Evolutionary conservation across 345 rosid genomes (phyloP).

Genomic region (Pistacia atlantica): DNA sequence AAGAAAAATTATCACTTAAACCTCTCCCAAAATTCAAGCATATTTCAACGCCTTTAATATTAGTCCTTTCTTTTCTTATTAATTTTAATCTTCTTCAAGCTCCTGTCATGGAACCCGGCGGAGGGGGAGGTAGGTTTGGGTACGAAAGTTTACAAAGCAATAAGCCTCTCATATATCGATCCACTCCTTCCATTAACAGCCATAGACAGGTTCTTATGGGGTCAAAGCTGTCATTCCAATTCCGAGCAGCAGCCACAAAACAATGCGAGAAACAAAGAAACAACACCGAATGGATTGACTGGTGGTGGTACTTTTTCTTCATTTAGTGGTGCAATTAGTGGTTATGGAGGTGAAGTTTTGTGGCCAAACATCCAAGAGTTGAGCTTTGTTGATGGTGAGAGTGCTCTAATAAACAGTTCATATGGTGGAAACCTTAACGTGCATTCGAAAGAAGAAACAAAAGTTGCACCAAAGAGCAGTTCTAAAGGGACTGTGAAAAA

Average conservation of each 20-base stretch:
- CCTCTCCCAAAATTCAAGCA: constrained; percentile 27
- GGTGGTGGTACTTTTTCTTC: constrained; percentile 20
- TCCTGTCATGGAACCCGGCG: constrained; percentile 38
- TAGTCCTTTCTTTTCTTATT: constrained; percentile 17
- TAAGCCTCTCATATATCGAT: constrained; percentile 26
- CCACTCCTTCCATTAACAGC: constrained; percentile 73
- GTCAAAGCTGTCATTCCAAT: constrained; percentile 33
- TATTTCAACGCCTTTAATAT: constrained; percentile 17
- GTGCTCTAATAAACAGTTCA: constrained; percentile 22
- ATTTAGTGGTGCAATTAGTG: constrained; percentile 21
- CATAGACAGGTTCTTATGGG: constrained; percentile 71
- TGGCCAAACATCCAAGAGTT: constrained; percentile 38
- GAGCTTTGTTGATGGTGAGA: constrained; percentile 40
- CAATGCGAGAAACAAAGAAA: constrained; percentile 25
- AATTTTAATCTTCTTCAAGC: constrained; percentile 14
- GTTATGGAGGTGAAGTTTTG: constrained; percentile 2
- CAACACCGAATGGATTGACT: constrained; percentile 17
- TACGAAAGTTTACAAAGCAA: constrained; percentile 22
- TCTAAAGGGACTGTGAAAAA: constrained; percentile 36
- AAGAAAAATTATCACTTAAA: neutral
- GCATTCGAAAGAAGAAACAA: constrained; percentile 25
- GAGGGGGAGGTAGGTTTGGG: constrained; percentile 10
- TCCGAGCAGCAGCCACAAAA: constrained; percentile 29
- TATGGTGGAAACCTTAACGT: constrained; percentile 31
- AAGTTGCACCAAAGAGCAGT: constrained; percentile 20